A percentile compares a stretch with the other conserved stretches of the same genome.
phyloP scores from a whole-genome alignment of 1,139 yeast genomes.

The Yarrowia galli region DNA sequence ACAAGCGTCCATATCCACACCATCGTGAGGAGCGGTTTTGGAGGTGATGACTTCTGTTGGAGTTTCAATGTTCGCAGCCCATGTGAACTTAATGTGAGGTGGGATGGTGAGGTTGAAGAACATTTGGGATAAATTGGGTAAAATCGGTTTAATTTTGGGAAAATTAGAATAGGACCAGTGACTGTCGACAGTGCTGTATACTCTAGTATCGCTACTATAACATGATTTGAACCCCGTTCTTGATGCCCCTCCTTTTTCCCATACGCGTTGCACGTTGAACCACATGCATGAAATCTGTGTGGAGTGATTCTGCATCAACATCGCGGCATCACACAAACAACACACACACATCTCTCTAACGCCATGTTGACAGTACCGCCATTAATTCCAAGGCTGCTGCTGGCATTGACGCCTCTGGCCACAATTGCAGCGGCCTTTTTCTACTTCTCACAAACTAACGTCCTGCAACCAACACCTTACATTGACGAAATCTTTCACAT shows the following conservation, averaged over 20 bases:
- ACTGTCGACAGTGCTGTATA: no score
- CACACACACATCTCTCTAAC: neutral
- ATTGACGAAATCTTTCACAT: slow-evolving; percentile 85
- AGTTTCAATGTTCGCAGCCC: neutral
- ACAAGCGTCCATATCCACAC: slow-evolving; percentile 33
- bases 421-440: slow-evolving; percentile 16
- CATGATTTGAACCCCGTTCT: no score
- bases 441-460: slow-evolving; percentile 16
- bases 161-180: no score
- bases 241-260: no score
- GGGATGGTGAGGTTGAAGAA: no score
- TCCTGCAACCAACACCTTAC: slow-evolving; percentile 28
- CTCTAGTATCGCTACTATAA: no score
- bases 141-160: no score
- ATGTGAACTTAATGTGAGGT: slow-evolving; percentile 9
- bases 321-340: neutral
- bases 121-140: neutral
- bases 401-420: slow-evolving; percentile 32
- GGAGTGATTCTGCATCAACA: slow-evolving; percentile 6
- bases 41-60: neutral
- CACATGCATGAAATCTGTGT: slow-evolving; percentile 10
- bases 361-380: slow-evolving; percentile 24
- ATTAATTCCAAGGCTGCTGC: slow-evolving; percentile 14
- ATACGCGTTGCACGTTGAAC: neutral
- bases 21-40: slow-evolving; percentile 27